Percentiles rank a stretch among this genome's conserved stretches.
Conservation (phyloP, 1,284 basidiomycete genomes). For the Schizophyllum commune region DNA sequence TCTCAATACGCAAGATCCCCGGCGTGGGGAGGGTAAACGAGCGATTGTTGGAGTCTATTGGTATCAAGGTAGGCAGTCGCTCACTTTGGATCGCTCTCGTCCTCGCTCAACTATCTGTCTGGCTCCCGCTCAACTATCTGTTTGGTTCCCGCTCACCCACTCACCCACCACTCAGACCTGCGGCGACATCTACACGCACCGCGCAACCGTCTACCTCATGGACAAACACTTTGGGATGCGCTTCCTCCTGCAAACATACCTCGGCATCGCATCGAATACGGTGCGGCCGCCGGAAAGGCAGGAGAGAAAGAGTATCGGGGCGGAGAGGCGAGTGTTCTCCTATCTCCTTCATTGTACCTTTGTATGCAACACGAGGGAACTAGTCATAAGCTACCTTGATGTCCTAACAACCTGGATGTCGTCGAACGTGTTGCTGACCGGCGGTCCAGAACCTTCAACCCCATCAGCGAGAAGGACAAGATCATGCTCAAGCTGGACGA, state of each 20-base stretch:
- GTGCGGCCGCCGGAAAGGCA: slow-evolving; percentile 71
- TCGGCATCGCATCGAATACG: slow-evolving; percentile 80
- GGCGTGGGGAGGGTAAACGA: slow-evolving; percentile 88
- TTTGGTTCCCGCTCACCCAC: no score
- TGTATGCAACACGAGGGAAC: no score
- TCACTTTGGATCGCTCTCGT: slow-evolving; percentile 2
- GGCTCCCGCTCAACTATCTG: no score
- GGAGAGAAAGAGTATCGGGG: slow-evolving; percentile 84
- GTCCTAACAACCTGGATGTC: no score
- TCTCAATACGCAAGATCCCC: slow-evolving; percentile 78
- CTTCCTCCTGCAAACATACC: slow-evolving; percentile 68
- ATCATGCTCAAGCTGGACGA: slow-evolving; percentile 74
- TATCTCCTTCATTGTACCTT: background rate
- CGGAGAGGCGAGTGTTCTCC: slow-evolving; percentile 56
- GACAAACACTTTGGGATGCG: slow-evolving; percentile 78
- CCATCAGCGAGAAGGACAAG: slow-evolving; percentile 53
- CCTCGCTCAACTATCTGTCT: background rate
- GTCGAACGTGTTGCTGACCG: no score
- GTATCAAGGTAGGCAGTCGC: slow-evolving; percentile 56
- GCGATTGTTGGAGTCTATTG: slow-evolving; percentile 77
- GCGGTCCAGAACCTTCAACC: slow-evolving; percentile 79
- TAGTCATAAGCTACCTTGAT: no score
- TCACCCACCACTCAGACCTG: slow-evolving; percentile 50
- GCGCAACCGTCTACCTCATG: slow-evolving; percentile 69
- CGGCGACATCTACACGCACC: slow-evolving; percentile 74